Percentiles rank a stretch among this genome's conserved stretches.
Conservation (phyloP, 1,284 basidiomycete genomes). For the Pseudozyma pruni region DNA sequence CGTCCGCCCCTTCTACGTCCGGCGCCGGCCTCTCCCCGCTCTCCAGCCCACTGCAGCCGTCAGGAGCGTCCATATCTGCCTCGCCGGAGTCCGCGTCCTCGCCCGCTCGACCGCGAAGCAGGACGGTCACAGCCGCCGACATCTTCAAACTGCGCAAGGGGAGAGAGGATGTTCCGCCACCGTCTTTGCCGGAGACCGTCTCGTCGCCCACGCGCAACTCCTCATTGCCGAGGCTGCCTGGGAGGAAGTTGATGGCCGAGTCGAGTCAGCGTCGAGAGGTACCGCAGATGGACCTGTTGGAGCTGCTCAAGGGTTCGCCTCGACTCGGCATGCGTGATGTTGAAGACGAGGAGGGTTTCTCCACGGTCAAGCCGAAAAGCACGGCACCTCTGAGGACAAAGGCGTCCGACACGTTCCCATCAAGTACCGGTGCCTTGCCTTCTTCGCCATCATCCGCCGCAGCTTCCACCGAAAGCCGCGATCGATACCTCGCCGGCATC, state of each 20-base stretch:
- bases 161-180: not conserved
- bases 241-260: constrained; percentile 20
- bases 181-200: constrained; percentile 3
- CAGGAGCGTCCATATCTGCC: constrained; percentile 2
- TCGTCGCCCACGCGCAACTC: constrained; percentile 10
- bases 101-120: constrained; percentile 21
- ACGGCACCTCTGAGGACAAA: constrained; percentile 6
- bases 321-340: not conserved
- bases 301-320: constrained; percentile 18
- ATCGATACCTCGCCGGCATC: constrained; percentile 34
- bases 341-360: constrained; percentile 5
- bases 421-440: not conserved
- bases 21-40: not conserved
- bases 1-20: not conserved
- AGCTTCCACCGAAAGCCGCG: not conserved
- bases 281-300: constrained; percentile 15
- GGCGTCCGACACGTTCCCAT: constrained; percentile 10
- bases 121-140: constrained; percentile 38
- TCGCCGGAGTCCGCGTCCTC: constrained; percentile 9
- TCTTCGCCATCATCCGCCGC: constrained; percentile 1
- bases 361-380: constrained; percentile 8
- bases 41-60: constrained; percentile 15
- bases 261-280: constrained; percentile 31
- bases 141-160: constrained; percentile 11
- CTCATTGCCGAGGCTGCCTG: constrained; percentile 10